Conservation (phyloP, 352 stramenopile species). For the Albugo candida region DNA sequence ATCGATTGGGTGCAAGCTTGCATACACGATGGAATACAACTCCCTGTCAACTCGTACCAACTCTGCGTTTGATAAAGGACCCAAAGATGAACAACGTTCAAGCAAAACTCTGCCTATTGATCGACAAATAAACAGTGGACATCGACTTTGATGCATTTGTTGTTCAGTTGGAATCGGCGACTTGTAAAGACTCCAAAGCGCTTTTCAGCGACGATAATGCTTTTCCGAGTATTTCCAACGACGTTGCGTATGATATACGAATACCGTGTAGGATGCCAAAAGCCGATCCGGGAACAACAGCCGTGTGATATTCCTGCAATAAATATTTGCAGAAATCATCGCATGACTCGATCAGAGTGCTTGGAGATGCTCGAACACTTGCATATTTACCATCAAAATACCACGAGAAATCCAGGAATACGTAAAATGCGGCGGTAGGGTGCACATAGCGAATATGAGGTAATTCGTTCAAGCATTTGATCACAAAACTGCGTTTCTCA, state of each 20-base stretch:
- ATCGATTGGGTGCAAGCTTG: constrained; percentile 41
- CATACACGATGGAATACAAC: constrained; percentile 20
- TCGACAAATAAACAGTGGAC: neutral
- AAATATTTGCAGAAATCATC: constrained; percentile 84
- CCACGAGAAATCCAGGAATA: constrained; percentile 80
- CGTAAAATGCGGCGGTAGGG: constrained; percentile 90
- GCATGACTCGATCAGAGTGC: constrained; percentile 16
- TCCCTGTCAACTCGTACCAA: constrained; percentile 23
- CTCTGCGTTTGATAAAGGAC: too few species aligned
- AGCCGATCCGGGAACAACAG: constrained; percentile 87
- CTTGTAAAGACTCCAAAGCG: constrained; percentile 25
- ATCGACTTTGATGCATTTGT: neutral
- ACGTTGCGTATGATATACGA: constrained; percentile 90
- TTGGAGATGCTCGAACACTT: neutral
- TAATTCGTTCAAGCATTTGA: constrained; percentile 70
- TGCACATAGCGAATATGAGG: constrained; percentile 63
- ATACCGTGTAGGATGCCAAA: constrained; percentile 86
- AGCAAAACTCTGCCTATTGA: too few species aligned
- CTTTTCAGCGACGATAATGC: constrained; percentile 38
- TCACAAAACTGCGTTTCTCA: constrained; percentile 82
- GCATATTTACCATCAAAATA: constrained; percentile 43
- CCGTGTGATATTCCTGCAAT: constrained; percentile 77
- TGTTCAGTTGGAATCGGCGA: constrained; percentile 1
- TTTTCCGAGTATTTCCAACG: constrained; percentile 63
- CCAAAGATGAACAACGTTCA: too few species aligned